These are phyloP conservation scores for Flaveria bidentis DNA, from an alignment of 129 eudicot genomes.

Conservation along the genomic window DNA sequence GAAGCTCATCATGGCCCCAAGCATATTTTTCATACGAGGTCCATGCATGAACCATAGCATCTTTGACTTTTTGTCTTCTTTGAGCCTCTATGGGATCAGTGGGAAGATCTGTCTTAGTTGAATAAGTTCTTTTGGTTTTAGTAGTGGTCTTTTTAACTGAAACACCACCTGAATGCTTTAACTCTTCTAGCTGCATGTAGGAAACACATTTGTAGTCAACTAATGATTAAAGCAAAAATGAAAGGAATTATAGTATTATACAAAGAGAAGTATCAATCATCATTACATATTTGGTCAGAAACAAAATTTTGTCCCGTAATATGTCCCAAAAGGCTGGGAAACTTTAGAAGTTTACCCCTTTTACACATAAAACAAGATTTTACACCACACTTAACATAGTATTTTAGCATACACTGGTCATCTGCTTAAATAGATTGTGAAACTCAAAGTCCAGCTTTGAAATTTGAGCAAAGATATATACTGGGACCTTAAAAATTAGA, in stretches of 20 bases:
- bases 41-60: conserved; percentile 99
- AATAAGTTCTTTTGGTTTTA: conserved; percentile 30
- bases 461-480: background rate
- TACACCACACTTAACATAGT: background rate
- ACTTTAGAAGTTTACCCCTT: conserved; percentile 1
- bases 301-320: background rate
- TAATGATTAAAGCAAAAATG: conserved; percentile 5
- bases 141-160: conserved; percentile 34
- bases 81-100: conserved; percentile 60
- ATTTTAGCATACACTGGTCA: background rate
- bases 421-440: background rate
- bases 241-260: conserved; percentile 1
- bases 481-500: background rate
- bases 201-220: conserved; percentile 12
- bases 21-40: conserved; percentile 96
- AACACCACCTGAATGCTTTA: conserved; percentile 39
- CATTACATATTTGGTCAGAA: conserved; percentile 10
- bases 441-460: background rate
- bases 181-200: conserved; percentile 44
- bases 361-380: conserved; percentile 1
- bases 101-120: conserved; percentile 29
- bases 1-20: conserved; percentile 99
- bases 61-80: conserved; percentile 87
- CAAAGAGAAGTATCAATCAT: conserved; percentile 6
- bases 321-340: conserved; percentile 13